Percentiles rank a stretch among this genome's conserved stretches.
Evolutionary conservation across 768 basidiomycete species (phyloP).

Genomic region (Krasilnikovozyma curviuscula): DNA sequence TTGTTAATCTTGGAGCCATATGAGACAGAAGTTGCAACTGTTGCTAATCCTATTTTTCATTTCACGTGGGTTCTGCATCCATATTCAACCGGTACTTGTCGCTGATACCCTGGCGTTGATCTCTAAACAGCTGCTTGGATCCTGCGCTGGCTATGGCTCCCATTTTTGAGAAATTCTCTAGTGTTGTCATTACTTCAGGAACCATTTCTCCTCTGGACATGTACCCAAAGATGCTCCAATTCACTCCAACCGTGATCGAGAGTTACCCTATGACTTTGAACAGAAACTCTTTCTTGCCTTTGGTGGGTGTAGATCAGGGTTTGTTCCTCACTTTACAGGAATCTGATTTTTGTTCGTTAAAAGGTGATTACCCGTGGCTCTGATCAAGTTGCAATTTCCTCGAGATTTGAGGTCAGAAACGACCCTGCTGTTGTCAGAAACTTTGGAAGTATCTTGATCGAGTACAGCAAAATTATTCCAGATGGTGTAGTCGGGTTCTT

Average conservation of each 20-base stretch:
- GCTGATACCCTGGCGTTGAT: slow-evolving; percentile 14
- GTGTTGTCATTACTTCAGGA: slow-evolving; percentile 95
- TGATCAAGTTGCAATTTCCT: slow-evolving; percentile 96
- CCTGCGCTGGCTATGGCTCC: slow-evolving; percentile 94
- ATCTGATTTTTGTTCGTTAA: background rate
- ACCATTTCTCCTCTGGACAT: slow-evolving; percentile 97
- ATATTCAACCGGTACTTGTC: too few species aligned
- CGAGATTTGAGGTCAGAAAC: slow-evolving; percentile 94
- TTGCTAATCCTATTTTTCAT: slow-evolving; percentile 96
- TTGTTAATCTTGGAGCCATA: slow-evolving; percentile 92
- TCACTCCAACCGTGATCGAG: slow-evolving; percentile 89
- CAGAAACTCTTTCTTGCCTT: slow-evolving; percentile 82
- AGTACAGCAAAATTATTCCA: slow-evolving; percentile 93
- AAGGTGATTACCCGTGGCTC: slow-evolving; percentile 95
- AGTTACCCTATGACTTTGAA: slow-evolving; percentile 96
- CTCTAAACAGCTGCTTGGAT: slow-evolving; percentile 62
- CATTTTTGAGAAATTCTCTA: slow-evolving; percentile 92
- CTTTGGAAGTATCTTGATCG: slow-evolving; percentile 92
- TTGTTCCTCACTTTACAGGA: background rate
- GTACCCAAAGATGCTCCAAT: slow-evolving; percentile 99
- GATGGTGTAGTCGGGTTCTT: slow-evolving; percentile 99
- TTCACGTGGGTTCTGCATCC: slow-evolving; percentile 45
- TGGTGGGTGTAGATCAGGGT: slow-evolving; percentile 37
- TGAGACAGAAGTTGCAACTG: slow-evolving; percentile 94
- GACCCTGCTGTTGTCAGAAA: slow-evolving; percentile 98